Evolutionary conservation across 805 yeast species (phyloP), one percentile per base, ranked within the genome.

Genomic region (Candida xiaguanensis): DNA sequence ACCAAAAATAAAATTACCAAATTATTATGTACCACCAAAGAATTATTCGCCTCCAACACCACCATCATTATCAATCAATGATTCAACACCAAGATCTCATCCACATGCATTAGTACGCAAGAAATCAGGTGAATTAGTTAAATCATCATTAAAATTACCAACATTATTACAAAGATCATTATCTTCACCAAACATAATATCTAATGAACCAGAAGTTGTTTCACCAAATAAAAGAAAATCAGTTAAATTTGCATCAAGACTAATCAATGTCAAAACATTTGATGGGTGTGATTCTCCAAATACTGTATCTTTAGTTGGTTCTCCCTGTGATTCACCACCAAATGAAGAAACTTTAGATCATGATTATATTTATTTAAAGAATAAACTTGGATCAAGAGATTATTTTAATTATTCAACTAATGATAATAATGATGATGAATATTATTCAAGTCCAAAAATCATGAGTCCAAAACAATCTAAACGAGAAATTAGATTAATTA

Each of bases 61-160:
- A 2, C 15, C 28, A 8, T 18, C 44, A 13, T 16, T 31, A 12
- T 23, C 36, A n/a, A 20, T 9, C 24, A 6, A 20, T 25, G n/a
- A n/a, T 15, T 26, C n/a, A n/a, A 14, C 30, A 23, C 19, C 17
- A 15, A 7, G 17, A 4, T 30, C 14, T 24, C 16, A 14, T 17
- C 49, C 49, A 3, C 51, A 52, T 34, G 19, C 18, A 18, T 62
- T 85, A 40, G 71, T 87, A 5, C 78, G 93, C 38, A 89, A 89
- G 59, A 88, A 87, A 58, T 78, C 89, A 1, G 96, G 95, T 9
- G 95, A 88, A 55, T 64, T 84, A 31, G 86, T 87, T 38, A 85
- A 85, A 55, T 79, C 90, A 5, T 81, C 88, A 12, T 67, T 87
- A 40, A 83, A 81, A 53, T 61, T 74, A 29, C 67, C 73, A 45